Conservation (phyloP, 345 rosid species). For the Rhodamnia argentea region DNA sequence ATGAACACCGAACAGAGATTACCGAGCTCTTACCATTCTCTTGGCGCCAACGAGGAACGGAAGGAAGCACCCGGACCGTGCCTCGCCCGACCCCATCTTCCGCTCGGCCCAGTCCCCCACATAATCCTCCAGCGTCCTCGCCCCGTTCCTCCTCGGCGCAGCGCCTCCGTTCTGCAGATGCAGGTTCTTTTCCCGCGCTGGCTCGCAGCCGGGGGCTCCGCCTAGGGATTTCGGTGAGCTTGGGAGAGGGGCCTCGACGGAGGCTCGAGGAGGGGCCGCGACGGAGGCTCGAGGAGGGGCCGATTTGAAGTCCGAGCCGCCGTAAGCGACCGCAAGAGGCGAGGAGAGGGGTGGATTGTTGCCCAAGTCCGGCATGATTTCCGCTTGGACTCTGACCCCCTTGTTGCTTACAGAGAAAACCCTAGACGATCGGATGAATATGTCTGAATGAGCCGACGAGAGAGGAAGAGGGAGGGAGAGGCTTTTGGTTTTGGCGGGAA, state of each 20-base stretch:
- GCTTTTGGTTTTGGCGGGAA: slow-evolving; percentile 22
- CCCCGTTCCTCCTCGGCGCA: slow-evolving; percentile 10
- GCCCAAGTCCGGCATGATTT: slow-evolving; percentile 38
- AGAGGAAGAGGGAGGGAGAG: neutral
- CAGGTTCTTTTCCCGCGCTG: neutral
- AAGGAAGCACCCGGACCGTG: slow-evolving; percentile 33
- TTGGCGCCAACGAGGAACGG: slow-evolving; percentile 73
- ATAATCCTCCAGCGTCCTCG: slow-evolving; percentile 25
- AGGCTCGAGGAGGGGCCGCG: slow-evolving; percentile 18
- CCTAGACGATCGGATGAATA: neutral
- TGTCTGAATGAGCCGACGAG: neutral
- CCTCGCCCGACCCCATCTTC: slow-evolving; percentile 40
- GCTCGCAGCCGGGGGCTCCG: neutral
- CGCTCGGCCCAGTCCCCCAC: slow-evolving; percentile 23
- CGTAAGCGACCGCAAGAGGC: slow-evolving; percentile 23
- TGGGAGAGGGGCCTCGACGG: slow-evolving; percentile 4
- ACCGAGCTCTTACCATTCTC: slow-evolving; percentile 32
- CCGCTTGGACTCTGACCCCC: neutral
- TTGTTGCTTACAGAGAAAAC: neutral
- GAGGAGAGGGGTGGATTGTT: slow-evolving; percentile 7
- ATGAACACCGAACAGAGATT: neutral
- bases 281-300: slow-evolving; percentile 14
- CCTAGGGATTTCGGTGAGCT: slow-evolving; percentile 13
- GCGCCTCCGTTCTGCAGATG: neutral
- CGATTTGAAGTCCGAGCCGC: neutral